Evolutionary conservation across 108 stramenopile genomes (phyloP).

Genomic region (Cyclotella atomus): DNA sequence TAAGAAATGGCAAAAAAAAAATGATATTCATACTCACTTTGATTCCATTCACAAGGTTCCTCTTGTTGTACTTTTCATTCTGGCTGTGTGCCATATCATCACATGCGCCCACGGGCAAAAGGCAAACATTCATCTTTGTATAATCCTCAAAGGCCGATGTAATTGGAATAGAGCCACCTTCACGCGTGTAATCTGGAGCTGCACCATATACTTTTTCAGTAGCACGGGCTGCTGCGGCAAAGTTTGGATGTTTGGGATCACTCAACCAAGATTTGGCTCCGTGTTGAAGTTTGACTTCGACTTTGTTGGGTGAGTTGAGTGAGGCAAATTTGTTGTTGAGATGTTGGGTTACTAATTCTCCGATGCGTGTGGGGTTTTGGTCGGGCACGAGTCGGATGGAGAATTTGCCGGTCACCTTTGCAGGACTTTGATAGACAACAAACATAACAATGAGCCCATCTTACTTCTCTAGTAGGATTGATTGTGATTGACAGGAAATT

Average conservation of each 20-base stretch:
- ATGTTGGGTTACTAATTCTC: constrained; percentile 56
- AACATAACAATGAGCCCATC: not conserved
- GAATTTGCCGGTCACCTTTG: constrained; percentile 81
- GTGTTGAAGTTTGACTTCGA: constrained; percentile 62
- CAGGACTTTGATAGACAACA: constrained; percentile 27
- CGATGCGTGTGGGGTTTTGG: constrained; percentile 73
- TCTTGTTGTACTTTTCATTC: constrained; percentile 85
- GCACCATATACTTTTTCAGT: constrained; percentile 70
- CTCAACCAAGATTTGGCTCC: constrained; percentile 81
- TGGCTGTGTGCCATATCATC: constrained; percentile 90
- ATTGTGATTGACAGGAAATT: not conserved
- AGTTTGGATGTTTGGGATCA: constrained; percentile 83
- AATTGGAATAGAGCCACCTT: constrained; percentile 87
- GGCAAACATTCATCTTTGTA: constrained; percentile 85
- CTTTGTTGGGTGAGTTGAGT: constrained; percentile 69
- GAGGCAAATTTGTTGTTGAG: constrained; percentile 63
- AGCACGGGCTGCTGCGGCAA: constrained; percentile 74
- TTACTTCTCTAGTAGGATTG: no score
- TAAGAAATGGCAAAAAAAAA: no score
- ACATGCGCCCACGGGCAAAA: constrained; percentile 84
- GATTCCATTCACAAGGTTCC: constrained; percentile 75
- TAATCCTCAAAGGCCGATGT: constrained; percentile 79
- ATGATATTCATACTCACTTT: constrained; percentile 45
- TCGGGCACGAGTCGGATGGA: constrained; percentile 84
- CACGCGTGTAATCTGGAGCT: constrained; percentile 77